Conservation (phyloP, 1,284 basidiomycete species). For the Grifola frondosa region DNA sequence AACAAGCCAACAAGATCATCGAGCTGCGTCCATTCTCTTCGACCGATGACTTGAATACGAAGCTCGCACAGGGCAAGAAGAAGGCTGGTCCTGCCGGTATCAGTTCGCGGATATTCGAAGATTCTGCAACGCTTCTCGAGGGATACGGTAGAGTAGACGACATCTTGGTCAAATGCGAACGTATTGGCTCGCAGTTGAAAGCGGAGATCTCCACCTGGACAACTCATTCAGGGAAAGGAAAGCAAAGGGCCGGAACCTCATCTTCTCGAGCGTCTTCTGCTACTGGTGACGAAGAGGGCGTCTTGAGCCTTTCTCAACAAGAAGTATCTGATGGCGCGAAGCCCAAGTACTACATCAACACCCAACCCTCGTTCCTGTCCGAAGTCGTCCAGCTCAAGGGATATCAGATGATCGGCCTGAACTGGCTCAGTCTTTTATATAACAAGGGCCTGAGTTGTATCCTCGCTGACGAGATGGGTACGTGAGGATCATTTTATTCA, state of each 20-base stretch:
- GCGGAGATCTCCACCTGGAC: conserved; percentile 82
- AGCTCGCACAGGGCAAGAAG: conserved; percentile 81
- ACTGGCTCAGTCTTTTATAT: conserved; percentile 94
- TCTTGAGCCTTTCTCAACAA: conserved; percentile 53
- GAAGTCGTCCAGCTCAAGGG: conserved; percentile 85
- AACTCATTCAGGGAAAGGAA: conserved; percentile 41
- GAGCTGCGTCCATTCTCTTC: conserved; percentile 79
- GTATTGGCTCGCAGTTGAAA: conserved; percentile 71
- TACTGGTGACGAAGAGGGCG: conserved; percentile 56
- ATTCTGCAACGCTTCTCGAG: conserved; percentile 85
- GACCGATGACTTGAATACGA: conserved; percentile 76
- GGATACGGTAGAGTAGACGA: conserved; percentile 91
- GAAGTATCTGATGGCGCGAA: conserved; percentile 40
- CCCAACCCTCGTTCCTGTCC: conserved; percentile 75
- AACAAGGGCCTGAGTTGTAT: conserved; percentile 86
- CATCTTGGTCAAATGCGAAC: conserved; percentile 87
- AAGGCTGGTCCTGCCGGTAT: conserved; percentile 81
- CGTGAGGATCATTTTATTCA: conserved; percentile 29
- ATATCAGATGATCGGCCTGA: conserved; percentile 96
- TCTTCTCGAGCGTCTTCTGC: conserved; percentile 26
- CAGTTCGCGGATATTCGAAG: conserved; percentile 87
- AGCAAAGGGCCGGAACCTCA: conserved; percentile 36
- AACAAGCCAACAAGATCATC: conserved; percentile 83
- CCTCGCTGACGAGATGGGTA: conserved; percentile 97
- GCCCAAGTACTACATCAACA: conserved; percentile 65